phyloP scores from a whole-genome alignment of 2,329 filamentous ascomycete genomes.

The Fusarium tanahbumbuense region DNA sequence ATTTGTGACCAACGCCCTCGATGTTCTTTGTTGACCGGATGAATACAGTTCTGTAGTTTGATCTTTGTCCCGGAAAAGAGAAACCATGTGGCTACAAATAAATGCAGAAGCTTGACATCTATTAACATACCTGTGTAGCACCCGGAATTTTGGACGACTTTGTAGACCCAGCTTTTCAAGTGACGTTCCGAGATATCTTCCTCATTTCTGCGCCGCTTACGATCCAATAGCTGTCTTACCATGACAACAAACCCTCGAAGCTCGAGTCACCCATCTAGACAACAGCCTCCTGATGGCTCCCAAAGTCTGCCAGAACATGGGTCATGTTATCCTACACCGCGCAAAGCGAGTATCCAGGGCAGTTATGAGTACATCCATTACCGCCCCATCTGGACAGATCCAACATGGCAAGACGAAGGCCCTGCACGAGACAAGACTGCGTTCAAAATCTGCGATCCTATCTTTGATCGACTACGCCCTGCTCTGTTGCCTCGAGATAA shows the following conservation, averaged over 20 bases:
- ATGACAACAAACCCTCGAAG: conserved; percentile 12
- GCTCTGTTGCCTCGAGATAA: conserved; percentile 42
- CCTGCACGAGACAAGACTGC: conserved; percentile 8
- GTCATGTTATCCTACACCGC: not conserved
- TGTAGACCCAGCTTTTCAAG: not conserved
- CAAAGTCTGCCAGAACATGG: not conserved
- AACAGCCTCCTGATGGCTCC: not conserved
- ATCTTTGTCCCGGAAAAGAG: not conserved
- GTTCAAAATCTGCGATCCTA: conserved; percentile 26
- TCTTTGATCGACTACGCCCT: conserved; percentile 41
- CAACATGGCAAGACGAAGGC: conserved; percentile 43
- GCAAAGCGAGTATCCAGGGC: not conserved
- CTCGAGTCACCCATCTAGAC: not conserved
- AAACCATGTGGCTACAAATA: not conserved
- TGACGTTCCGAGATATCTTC: not conserved
- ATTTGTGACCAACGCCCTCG: not conserved
- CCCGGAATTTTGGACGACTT: not conserved
- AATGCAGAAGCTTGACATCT: not conserved
- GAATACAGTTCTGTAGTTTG: not conserved
- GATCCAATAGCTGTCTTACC: not conserved
- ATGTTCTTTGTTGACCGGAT: not conserved
- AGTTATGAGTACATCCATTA: conserved; percentile 26
- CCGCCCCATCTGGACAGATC: conserved; percentile 46
- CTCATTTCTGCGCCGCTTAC: not conserved
- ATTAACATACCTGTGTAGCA: not conserved